Evolutionary conservation across 2,329 filamentous ascomycete species (phyloP), one percentile per base, ranked within the genome.

Genomic region (Xylariaceae sp.): DNA sequence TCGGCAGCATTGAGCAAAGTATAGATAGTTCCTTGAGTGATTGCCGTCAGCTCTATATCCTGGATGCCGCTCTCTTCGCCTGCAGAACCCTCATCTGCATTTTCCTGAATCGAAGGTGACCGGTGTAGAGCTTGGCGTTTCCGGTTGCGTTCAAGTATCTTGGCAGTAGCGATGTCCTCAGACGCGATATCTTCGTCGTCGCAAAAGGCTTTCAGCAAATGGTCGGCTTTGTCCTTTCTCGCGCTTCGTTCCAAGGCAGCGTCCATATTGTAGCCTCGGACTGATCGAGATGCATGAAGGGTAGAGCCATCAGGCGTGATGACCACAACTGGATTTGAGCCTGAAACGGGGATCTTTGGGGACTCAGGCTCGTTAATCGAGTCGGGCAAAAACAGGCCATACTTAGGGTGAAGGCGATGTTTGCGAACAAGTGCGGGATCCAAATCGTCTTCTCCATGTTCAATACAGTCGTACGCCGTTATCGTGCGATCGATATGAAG

Each of bases 401-500:
- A 78, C 39, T 70, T 74, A 1, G 80, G 79, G 50, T 84, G 81
- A 6, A 84, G 62, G 6, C 66, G 66, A 61, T 81, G 71, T 54
- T 74, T 76, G 59, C 74, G 70, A 46, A 84, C 70, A 44, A 76
- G 61, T 3, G 75, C 72, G 40, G 76, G 66, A 63, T 83, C 79
- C 44, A 83, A 73, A 48, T 81, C 79, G 12, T 73, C 73, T 0
- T 76, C 74, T 2, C 66, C 69, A 36, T 77, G 75, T 17, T 68
- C 66, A 16, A 78, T 76, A 50, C 72, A 76, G 60, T 84, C 79
- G 63, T 78, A 81, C 55, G 75, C 74, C 57, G 73, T 75, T 54
- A 78, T 74, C 53, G 75, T 76, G 53, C 77, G 76, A 58, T 84
- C 81, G 54, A 79, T 70, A 60, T 82, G 79, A 65, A 80, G 71